phyloP scores from a whole-genome alignment of 176 grass and related monocot genomes.

The Aegilops umbellulata region DNA sequence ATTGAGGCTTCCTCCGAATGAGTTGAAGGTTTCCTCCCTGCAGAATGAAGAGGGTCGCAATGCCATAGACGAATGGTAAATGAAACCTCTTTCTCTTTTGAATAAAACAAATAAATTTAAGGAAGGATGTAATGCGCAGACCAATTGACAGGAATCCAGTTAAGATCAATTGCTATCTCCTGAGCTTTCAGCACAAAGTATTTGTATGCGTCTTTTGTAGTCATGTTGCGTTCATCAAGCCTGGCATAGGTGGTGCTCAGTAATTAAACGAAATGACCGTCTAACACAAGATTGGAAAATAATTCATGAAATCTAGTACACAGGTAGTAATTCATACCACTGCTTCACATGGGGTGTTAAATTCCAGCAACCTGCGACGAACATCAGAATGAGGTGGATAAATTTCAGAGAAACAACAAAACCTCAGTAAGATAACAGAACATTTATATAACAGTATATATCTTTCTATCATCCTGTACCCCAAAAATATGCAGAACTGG shows the following conservation, averaged over 20 bases:
- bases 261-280: slow-evolving; percentile 7
- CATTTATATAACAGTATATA: not conserved
- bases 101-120: not conserved
- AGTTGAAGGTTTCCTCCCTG: slow-evolving; percentile 99
- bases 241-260: slow-evolving; percentile 32
- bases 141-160: slow-evolving; percentile 94
- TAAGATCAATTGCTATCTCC: slow-evolving; percentile 71
- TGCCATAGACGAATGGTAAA: not conserved
- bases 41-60: not conserved
- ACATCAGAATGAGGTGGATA: not conserved
- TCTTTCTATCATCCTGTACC: not conserved
- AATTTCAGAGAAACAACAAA: slow-evolving; percentile 5
- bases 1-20: slow-evolving; percentile 82
- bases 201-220: slow-evolving; percentile 88
- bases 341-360: slow-evolving; percentile 78
- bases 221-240: slow-evolving; percentile 80
- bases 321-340: slow-evolving; percentile 61
- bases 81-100: not conserved
- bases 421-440: not conserved
- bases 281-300: not conserved
- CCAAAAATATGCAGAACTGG: not conserved
- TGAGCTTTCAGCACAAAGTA: slow-evolving; percentile 94
- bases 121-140: slow-evolving; percentile 18
- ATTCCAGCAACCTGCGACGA: slow-evolving; percentile 83
- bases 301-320: not conserved